Evolutionary conservation across 2,329 filamentous ascomycete genomes (phyloP).

Genomic region (Ascochyta pisi): DNA sequence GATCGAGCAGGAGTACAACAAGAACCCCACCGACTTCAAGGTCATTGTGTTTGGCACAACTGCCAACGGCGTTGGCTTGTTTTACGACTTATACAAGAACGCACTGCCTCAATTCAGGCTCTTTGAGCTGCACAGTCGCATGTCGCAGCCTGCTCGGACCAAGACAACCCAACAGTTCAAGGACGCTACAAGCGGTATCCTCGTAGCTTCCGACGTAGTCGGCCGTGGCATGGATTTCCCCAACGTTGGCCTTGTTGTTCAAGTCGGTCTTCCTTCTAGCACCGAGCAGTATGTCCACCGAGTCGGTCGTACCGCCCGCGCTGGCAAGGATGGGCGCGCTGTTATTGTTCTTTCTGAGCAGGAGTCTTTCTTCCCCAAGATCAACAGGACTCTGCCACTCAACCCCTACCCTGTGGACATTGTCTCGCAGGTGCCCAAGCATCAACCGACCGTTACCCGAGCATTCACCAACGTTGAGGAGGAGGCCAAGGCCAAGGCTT

Average conservation of each 20-base stretch:
- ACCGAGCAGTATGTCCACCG: slow-evolving; percentile 57
- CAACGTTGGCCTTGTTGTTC: slow-evolving; percentile 57
- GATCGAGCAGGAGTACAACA: slow-evolving; percentile 53
- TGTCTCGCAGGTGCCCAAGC: slow-evolving; percentile 42
- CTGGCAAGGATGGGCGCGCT: slow-evolving; percentile 58
- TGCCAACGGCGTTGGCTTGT: slow-evolving; percentile 54
- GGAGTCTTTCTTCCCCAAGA: slow-evolving; percentile 60
- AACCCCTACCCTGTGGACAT: slow-evolving; percentile 57
- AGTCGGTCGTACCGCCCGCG: slow-evolving; percentile 52
- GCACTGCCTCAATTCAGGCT: slow-evolving; percentile 45
- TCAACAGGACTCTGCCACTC: slow-evolving; percentile 59
- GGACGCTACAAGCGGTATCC: slow-evolving; percentile 54
- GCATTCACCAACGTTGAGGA: slow-evolving; percentile 51
- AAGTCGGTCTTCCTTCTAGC: slow-evolving; percentile 58
- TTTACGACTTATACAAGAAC: slow-evolving; percentile 49
- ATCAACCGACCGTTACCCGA: slow-evolving; percentile 39
- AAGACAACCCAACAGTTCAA: slow-evolving; percentile 55
- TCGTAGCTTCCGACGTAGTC: slow-evolving; percentile 59
- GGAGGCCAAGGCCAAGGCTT: slow-evolving; percentile 52
- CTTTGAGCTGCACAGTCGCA: slow-evolving; percentile 54
- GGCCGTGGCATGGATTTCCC: slow-evolving; percentile 61
- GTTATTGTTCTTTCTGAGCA: slow-evolving; percentile 60
- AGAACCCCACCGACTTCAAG: slow-evolving; percentile 52
- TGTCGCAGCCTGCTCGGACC: slow-evolving; percentile 52
- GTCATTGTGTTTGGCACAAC: slow-evolving; percentile 57